A percentile compares a stretch with the other conserved stretches of the same genome.
These are phyloP conservation scores for Ogataea hybrid DNA, from an alignment of 1,139 yeast genomes.

Conservation along the genomic window DNA sequence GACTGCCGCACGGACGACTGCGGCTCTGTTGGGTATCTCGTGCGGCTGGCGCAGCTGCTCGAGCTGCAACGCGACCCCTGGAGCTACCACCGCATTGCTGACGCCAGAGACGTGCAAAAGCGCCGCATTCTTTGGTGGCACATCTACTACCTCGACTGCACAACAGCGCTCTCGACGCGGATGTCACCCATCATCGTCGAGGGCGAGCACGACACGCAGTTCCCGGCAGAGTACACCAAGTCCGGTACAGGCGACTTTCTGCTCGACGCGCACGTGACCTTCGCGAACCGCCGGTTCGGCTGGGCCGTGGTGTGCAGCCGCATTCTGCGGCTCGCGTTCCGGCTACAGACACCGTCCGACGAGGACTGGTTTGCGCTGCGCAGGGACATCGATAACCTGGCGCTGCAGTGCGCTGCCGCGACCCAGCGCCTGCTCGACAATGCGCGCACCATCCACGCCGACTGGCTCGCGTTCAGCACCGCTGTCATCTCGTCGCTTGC, in stretches of 20 bases:
- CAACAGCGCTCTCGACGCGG: conserved; percentile 56
- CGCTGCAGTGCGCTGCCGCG: conserved; percentile 20
- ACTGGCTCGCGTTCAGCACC: conserved; percentile 19
- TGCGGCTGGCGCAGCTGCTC: conserved; percentile 53
- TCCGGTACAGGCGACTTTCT: conserved; percentile 13
- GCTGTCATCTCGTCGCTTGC: conserved; percentile 20
- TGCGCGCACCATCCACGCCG: conserved; percentile 14
- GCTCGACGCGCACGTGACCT: conserved; percentile 22
- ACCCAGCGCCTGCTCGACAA: conserved; percentile 20
- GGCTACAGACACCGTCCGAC: conserved; percentile 1
- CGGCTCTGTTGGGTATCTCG: conserved; percentile 31
- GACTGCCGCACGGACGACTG: conserved; percentile 27
- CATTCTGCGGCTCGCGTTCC: conserved; percentile 17
- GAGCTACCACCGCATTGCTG: conserved; percentile 45
- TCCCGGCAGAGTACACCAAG: conserved; percentile 37
- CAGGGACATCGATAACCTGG: conserved; percentile 20
- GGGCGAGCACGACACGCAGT: conserved; percentile 55
- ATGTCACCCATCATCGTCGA: conserved; percentile 54
- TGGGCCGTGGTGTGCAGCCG: conserved; percentile 25
- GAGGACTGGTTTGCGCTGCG: conserved; percentile 1
- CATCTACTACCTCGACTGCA: conserved; percentile 56
- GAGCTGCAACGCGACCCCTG: conserved; percentile 61
- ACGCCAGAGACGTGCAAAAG: conserved; percentile 47
- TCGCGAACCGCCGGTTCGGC: conserved; percentile 22
- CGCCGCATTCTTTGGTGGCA: conserved; percentile 67